These are phyloP conservation scores for Beta macrorhiza DNA, from an alignment of 179 eudicot genomes.

Conservation along the genomic window DNA sequence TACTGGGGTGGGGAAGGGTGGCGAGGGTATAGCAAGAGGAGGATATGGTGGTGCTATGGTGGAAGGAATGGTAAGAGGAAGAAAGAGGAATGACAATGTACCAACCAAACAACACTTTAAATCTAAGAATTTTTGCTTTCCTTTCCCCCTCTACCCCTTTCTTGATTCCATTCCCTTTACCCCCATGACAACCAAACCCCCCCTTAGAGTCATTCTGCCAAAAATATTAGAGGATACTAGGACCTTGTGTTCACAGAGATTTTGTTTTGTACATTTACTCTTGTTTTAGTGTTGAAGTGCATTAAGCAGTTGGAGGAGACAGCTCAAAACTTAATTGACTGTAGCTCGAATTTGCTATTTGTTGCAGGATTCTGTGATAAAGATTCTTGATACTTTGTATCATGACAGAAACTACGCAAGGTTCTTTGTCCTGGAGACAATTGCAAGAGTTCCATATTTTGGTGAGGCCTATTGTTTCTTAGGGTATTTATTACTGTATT, in stretches of 20 bases:
- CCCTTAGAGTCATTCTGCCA: too few relatives aligned
- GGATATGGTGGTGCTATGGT: too few relatives aligned
- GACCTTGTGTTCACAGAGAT: background rate
- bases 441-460: conserved; percentile 98
- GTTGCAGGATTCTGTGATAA: conserved; percentile 86
- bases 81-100: too few relatives aligned
- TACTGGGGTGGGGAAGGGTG: too few relatives aligned
- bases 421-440: conserved; percentile 92
- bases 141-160: too few relatives aligned
- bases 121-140: too few relatives aligned
- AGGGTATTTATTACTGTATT: conserved; percentile 8
- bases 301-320: conserved; percentile 6
- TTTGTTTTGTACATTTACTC: background rate
- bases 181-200: too few relatives aligned
- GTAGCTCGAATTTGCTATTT: conserved; percentile 19
- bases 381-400: conserved; percentile 86
- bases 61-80: too few relatives aligned
- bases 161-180: too few relatives aligned
- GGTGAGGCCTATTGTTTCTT: conserved; percentile 51
- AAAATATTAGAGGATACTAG: background rate
- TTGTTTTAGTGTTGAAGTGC: conserved; percentile 11
- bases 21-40: too few relatives aligned
- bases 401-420: conserved; percentile 83
- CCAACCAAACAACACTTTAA: too few relatives aligned
- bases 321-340: background rate